Conservation (phyloP, 306 rosid genomes). For the Amphicarpaea edgeworthii region DNA sequence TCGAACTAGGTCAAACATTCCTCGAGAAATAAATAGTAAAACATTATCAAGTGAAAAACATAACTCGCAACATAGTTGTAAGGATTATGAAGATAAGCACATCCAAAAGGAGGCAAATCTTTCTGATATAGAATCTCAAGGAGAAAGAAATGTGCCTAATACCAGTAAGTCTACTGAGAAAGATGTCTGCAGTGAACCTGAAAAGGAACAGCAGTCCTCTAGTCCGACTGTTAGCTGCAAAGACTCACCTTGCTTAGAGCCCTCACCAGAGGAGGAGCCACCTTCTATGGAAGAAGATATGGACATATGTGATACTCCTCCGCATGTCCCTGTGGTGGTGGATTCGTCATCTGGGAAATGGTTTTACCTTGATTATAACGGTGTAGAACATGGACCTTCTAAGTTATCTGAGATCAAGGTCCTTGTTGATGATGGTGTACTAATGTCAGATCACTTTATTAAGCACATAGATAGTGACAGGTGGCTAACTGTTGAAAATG, state of each 20-base stretch:
- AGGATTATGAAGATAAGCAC: neutral
- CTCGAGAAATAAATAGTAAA: neutral
- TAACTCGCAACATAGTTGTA: neutral
- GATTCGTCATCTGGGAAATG: neutral
- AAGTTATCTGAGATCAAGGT: neutral
- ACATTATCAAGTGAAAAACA: neutral
- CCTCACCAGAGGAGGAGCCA: neutral
- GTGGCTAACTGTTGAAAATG: neutral
- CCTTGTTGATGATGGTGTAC: neutral
- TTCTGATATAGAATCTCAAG: neutral
- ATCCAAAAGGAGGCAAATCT: neutral
- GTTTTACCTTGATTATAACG: neutral
- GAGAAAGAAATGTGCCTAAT: neutral
- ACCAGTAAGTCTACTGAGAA: neutral
- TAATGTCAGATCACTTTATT: neutral
- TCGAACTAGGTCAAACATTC: neutral
- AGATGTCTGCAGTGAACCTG: neutral
- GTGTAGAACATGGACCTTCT: neutral
- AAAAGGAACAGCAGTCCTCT: neutral
- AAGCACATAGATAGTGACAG: constrained; percentile 1
- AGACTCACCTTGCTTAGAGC: neutral
- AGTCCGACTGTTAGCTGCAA: neutral
- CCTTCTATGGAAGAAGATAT: constrained; percentile 3
- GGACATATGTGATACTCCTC: constrained; percentile 1
- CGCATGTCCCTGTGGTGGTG: neutral